phyloP scores from a whole-genome alignment of 2,329 filamentous ascomycete species.

The Chaetomiaceae sp. region DNA sequence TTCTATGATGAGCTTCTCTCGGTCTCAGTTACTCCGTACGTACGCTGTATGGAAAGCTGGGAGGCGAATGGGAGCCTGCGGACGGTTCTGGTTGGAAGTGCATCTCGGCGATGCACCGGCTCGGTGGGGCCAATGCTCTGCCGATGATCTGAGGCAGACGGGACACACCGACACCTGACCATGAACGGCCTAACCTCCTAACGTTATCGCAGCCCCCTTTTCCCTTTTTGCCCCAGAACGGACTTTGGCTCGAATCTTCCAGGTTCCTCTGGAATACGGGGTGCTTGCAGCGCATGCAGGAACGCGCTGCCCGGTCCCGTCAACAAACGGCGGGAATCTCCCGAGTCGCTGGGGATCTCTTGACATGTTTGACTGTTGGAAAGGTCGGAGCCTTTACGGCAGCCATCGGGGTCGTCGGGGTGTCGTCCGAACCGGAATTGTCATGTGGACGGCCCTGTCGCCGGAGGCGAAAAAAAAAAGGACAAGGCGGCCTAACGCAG shows the following conservation, averaged over 20 bases:
- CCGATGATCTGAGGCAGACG: conserved; percentile 15
- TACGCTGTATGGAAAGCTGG: too few relatives aligned
- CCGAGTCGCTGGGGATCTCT: background rate
- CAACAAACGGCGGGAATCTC: too few relatives aligned
- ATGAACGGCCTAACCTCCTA: too few relatives aligned
- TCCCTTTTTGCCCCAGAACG: too few relatives aligned
- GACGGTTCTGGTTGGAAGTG: background rate
- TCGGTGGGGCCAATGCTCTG: background rate
- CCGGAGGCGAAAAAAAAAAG: background rate
- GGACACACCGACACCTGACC: background rate
- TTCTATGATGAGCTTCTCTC: too few relatives aligned
- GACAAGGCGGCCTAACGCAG: conserved; percentile 4
- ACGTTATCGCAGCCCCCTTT: conserved; percentile 11
- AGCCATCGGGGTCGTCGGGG: background rate
- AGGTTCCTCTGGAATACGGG: background rate
- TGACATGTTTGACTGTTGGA: too few relatives aligned
- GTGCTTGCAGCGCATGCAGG: conserved; percentile 6
- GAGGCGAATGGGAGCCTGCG: too few relatives aligned
- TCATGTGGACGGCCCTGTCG: conserved; percentile 9
- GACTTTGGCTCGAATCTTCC: too few relatives aligned
- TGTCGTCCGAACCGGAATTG: conserved; percentile 7
- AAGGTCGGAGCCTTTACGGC: too few relatives aligned
- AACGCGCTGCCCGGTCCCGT: conserved; percentile 4
- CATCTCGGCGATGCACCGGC: background rate
- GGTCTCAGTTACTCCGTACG: too few relatives aligned